Evolutionary conservation across 164 flowering plant genomes (phyloP), one percentile per base, ranked within the genome.

Genomic region (Piper longum): DNA sequence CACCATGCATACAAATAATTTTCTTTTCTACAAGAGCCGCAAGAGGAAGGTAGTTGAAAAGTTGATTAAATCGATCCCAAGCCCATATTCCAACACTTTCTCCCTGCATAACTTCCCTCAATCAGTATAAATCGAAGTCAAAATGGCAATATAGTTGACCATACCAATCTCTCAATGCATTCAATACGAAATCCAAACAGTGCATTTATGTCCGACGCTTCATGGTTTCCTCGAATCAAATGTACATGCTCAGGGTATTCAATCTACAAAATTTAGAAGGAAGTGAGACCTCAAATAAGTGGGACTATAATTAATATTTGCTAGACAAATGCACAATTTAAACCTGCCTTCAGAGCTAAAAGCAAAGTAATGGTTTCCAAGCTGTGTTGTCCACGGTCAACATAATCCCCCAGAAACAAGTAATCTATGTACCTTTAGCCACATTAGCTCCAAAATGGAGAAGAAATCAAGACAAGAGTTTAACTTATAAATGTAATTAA

Each of bases 31-130:
- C 83, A 18, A 87, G 85, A 16, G 99, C 97, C 65, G 95, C 95
- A 62, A 95, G 93, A 43, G 99, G 99, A 64, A 95, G 97, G 74
- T 60, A 80, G 77, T 95, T 95, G 80, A 95, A 95, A 57, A 95
- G 88, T 73, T 91, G 97, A 80, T 95, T 95, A 76, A 95, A 90
- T 56, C 97, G 84, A 41, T 95, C 84, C 99, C 99, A 93, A 61
- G 99, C 99, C 99, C 97, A 93, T 68, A 90, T 88, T 18, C 99
- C 99, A 76, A 89, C 99, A 72, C 72, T 87, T 71, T 95, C 97
- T 62, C 99, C 99, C 99, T 95, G 65, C 71, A 78, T 43, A 64
- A 16, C 62, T 16, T 69, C 52, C 40, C 40, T 8, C 56, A 13
- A 56, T 56, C 55, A 62, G 61, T 16, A 73, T 45, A 43, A 62